Evolutionary conservation across 148 eudicot genomes (phyloP).

Genomic region (Limonium bicolor): DNA sequence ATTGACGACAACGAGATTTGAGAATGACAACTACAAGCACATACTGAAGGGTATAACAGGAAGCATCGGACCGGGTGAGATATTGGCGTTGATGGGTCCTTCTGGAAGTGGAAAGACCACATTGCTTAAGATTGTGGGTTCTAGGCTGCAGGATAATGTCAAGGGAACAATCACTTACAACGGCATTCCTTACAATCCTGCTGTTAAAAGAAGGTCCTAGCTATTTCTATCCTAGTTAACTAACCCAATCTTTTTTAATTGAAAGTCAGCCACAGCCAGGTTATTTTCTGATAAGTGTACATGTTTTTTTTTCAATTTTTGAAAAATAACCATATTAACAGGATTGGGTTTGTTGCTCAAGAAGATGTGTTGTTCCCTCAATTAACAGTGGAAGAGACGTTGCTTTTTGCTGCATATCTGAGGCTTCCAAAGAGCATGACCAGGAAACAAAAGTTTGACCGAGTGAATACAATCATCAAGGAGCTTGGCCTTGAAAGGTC

Average conservation of each 20-base stretch:
- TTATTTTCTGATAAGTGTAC: not conserved
- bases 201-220: constrained; percentile 90
- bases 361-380: constrained; percentile 91
- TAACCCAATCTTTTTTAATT: not conserved
- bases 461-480: constrained; percentile 70
- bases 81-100: constrained; percentile 94
- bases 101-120: constrained; percentile 99
- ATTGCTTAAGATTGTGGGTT: constrained; percentile 64
- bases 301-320: not conserved
- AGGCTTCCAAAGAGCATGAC: constrained; percentile 84
- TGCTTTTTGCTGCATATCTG: constrained; percentile 76
- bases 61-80: constrained; percentile 83
- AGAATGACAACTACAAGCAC: constrained; percentile 51
- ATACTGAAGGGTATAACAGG: constrained; percentile 87
- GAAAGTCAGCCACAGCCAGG: not conserved
- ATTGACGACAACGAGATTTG: too few species aligned
- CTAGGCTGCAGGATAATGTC: constrained; percentile 61
- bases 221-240: too few species aligned
- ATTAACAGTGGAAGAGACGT: constrained; percentile 81
- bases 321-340: constrained; percentile 6
- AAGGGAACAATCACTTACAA: constrained; percentile 72
- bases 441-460: constrained; percentile 55
- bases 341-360: constrained; percentile 96
- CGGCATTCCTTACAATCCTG: constrained; percentile 57
- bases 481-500: constrained; percentile 95